Evolutionary conservation across 176 grass and related monocot genomes (phyloP).

Genomic region (Rhynchospora pubera): DNA sequence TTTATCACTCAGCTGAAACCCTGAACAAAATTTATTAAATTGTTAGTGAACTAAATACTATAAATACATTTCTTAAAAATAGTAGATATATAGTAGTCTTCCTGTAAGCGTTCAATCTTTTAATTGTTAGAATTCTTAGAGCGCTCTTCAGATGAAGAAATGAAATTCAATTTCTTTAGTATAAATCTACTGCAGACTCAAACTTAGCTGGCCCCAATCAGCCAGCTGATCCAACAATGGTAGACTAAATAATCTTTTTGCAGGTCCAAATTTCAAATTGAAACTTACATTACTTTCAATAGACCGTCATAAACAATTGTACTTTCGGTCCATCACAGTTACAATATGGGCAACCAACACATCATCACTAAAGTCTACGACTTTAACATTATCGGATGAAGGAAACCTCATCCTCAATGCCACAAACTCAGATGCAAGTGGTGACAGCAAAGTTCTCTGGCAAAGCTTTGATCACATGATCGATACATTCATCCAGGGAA

Average conservation of each 20-base stretch:
- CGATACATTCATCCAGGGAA: slow-evolving; percentile 8
- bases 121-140: not conserved
- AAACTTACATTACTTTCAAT: not conserved
- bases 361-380: not conserved
- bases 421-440: not conserved
- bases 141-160: not conserved
- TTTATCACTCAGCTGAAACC: not conserved
- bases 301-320: not conserved
- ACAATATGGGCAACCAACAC: slow-evolving; percentile 5
- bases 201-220: not conserved
- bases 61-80: not conserved
- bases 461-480: slow-evolving; percentile 10
- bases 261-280: not conserved
- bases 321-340: not conserved
- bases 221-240: not conserved
- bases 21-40: not conserved
- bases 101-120: not conserved
- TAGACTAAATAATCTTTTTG: not conserved
- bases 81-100: not conserved
- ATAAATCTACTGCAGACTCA: not conserved
- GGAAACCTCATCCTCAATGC: slow-evolving; percentile 1
- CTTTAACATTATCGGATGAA: not conserved
- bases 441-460: not conserved
- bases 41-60: not conserved
- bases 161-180: not conserved